Percentiles rank a stretch among this genome's conserved stretches.
Evolutionary conservation across 306 rosid genomes (phyloP).

Genomic region (Lablab purpureus): DNA sequence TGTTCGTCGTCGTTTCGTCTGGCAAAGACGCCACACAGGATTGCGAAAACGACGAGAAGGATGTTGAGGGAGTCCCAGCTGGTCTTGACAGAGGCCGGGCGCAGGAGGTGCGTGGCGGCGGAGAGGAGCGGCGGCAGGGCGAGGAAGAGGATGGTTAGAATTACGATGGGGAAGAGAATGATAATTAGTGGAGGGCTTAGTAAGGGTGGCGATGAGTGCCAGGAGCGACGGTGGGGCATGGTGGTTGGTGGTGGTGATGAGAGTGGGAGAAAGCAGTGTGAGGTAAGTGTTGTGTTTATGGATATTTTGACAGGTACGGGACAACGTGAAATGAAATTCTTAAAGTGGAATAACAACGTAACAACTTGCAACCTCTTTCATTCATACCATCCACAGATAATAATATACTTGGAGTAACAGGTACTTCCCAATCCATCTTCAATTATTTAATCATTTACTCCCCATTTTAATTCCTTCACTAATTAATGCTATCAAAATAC

Average conservation of each 20-base stretch:
- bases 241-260: not conserved
- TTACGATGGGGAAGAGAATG: conserved; percentile 67
- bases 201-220: conserved; percentile 63
- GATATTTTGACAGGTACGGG: conserved; percentile 22
- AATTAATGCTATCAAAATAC: too few species aligned
- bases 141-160: conserved; percentile 60
- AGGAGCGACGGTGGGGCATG: conserved; percentile 61
- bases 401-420: conserved; percentile 26
- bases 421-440: not conserved
- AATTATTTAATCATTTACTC: not conserved
- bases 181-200: conserved; percentile 73
- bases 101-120: conserved; percentile 55
- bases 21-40: conserved; percentile 74
- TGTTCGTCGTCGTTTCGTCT: conserved; percentile 63
- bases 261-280: not conserved
- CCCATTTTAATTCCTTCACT: too few species aligned
- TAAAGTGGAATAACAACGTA: not conserved
- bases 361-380: not conserved
- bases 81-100: conserved; percentile 64
- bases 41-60: conserved; percentile 70
- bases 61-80: conserved; percentile 84
- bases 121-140: conserved; percentile 72
- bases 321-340: conserved; percentile 12
- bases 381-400: not conserved
- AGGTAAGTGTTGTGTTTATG: not conserved